Evolutionary conservation across 352 stramenopile genomes (phyloP).

Genomic region (Pythium aristosporum): DNA sequence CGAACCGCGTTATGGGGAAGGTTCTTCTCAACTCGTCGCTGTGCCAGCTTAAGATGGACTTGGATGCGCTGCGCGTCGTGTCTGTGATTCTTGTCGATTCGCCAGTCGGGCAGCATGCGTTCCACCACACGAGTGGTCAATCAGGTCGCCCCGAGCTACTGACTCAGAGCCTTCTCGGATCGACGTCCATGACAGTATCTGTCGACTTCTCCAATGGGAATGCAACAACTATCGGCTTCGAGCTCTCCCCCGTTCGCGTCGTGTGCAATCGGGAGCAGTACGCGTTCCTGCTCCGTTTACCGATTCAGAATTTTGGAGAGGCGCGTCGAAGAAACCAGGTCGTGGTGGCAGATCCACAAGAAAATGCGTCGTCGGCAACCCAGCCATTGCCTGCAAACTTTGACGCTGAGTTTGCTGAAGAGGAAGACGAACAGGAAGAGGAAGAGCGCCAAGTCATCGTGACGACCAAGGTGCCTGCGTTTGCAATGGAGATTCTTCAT

Average conservation of each 20-base stretch:
- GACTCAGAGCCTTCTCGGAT: slow-evolving; percentile 66
- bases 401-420: slow-evolving; percentile 28
- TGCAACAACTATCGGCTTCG: slow-evolving; percentile 56
- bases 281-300: slow-evolving; percentile 68
- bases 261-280: slow-evolving; percentile 87
- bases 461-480: slow-evolving; percentile 59
- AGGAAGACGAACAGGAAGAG: slow-evolving; percentile 39
- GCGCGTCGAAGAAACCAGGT: slow-evolving; percentile 31
- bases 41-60: slow-evolving; percentile 63
- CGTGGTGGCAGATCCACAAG: neutral
- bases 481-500: slow-evolving; percentile 80
- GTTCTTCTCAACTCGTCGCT: slow-evolving; percentile 84
- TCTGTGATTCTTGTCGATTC: slow-evolving; percentile 72
- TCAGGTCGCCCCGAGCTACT: slow-evolving; percentile 31
- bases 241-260: slow-evolving; percentile 57
- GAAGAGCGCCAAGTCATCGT: slow-evolving; percentile 58
- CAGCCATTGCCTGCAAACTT: neutral
- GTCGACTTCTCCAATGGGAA: slow-evolving; percentile 62
- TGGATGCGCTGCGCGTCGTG: slow-evolving; percentile 68
- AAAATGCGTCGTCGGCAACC: neutral
- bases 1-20: slow-evolving; percentile 78
- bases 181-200: slow-evolving; percentile 55
- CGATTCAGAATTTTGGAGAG: slow-evolving; percentile 76
- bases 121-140: slow-evolving; percentile 25
- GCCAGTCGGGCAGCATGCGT: slow-evolving; percentile 24